Percentiles rank a stretch among this genome's conserved stretches.
phyloP scores from a whole-genome alignment of 345 rosid genomes.

The Reutealis trisperma region DNA sequence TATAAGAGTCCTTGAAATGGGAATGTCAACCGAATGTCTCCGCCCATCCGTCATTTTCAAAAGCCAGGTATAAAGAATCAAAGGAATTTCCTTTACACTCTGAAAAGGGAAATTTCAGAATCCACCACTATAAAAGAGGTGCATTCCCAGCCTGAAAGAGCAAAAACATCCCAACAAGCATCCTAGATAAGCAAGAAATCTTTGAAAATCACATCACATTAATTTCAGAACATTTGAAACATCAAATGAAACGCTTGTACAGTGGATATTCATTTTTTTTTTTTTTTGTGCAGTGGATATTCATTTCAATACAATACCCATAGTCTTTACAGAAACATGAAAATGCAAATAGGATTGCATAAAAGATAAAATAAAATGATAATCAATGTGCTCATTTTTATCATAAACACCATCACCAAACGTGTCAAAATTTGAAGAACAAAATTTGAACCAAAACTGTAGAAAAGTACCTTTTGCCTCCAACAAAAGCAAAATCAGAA shows the following conservation, averaged over 20 bases:
- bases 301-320: not conserved
- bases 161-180: not conserved
- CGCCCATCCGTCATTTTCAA: slow-evolving; percentile 59
- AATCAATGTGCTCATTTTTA: not conserved
- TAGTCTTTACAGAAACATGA: not conserved
- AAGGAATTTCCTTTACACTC: not conserved
- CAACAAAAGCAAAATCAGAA: slow-evolving; percentile 20
- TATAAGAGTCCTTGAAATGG: slow-evolving; percentile 82
- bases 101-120: slow-evolving; percentile 22
- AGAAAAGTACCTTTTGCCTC: not conserved
- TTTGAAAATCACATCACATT: not conserved
- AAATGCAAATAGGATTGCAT: not conserved
- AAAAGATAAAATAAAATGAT: too few relatives aligned
- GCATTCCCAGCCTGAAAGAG: slow-evolving; percentile 36
- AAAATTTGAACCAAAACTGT: not conserved
- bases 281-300: not conserved
- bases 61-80: not conserved
- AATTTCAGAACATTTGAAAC: not conserved
- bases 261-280: not conserved
- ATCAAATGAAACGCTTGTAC: not conserved
- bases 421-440: not conserved
- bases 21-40: slow-evolving; percentile 89
- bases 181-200: not conserved
- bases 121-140: slow-evolving; percentile 1
- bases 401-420: not conserved